These are phyloP conservation scores for Phytopythium litorale DNA, from an alignment of 352 stramenopile species.

Conservation along the genomic window DNA sequence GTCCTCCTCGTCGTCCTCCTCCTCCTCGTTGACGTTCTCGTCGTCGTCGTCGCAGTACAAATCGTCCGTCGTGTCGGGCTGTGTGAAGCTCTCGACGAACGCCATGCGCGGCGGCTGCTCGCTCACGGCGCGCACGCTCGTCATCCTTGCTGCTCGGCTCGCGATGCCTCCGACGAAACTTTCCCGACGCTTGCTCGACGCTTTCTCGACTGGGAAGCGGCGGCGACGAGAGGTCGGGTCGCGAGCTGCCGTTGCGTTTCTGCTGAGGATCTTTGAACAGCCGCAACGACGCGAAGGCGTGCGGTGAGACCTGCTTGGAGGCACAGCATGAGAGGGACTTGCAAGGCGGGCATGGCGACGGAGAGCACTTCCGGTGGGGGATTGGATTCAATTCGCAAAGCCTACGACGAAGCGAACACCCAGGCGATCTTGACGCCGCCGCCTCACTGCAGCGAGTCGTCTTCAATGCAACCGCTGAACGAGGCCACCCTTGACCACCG, in stretches of 20 bases:
- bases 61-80: slow-evolving; percentile 15
- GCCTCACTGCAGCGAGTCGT: no score
- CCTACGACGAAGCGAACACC: no score
- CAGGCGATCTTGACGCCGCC: no score
- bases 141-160: not conserved
- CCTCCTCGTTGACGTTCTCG: not conserved
- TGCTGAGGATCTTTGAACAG: no score
- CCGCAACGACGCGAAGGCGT: no score
- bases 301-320: no score
- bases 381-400: no score
- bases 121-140: not conserved
- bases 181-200: not conserved
- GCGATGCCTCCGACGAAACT: not conserved
- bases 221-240: not conserved
- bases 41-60: slow-evolving; percentile 3
- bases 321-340: no score
- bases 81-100: slow-evolving; percentile 29
- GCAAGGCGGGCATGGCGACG: no score
- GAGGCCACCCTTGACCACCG: no score
- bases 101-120: slow-evolving; percentile 5
- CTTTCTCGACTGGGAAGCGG: not conserved
- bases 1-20: not conserved
- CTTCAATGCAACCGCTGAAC: no score
- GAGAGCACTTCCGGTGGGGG: no score
- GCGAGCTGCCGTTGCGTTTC: not conserved